Evolutionary conservation across 805 yeast species (phyloP).

Genomic region (Saccharomycopsis synnaedendra): DNA sequence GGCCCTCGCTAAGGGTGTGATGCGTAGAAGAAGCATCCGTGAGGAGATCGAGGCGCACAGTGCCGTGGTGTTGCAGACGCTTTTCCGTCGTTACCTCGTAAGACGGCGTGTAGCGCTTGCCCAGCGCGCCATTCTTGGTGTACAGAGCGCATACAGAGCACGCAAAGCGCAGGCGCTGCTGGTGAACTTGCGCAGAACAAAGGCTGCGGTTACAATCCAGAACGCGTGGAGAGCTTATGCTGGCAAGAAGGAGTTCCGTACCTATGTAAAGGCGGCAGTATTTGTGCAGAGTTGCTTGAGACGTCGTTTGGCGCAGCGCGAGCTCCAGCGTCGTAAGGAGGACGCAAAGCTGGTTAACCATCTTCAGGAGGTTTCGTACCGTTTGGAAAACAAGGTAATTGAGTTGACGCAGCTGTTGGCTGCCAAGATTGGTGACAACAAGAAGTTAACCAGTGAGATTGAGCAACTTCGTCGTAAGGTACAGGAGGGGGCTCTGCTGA

Average conservation of each 20-base stretch:
- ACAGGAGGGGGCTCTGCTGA: slow-evolving; percentile 41
- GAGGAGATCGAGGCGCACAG: slow-evolving; percentile 47
- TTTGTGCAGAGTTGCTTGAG: slow-evolving; percentile 70
- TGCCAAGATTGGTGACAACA: slow-evolving; percentile 71
- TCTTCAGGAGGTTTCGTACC: slow-evolving; percentile 82
- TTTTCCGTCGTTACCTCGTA: slow-evolving; percentile 41
- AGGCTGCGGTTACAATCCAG: slow-evolving; percentile 66
- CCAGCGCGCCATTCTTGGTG: slow-evolving; percentile 23
- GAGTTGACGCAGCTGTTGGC: slow-evolving; percentile 83
- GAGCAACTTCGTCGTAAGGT: slow-evolving; percentile 37
- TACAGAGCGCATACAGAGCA: slow-evolving; percentile 46
- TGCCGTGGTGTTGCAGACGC: slow-evolving; percentile 62
- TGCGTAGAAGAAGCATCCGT: slow-evolving; percentile 43
- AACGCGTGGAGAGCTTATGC: slow-evolving; percentile 55
- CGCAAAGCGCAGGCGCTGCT: slow-evolving; percentile 40
- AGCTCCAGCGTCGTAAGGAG: slow-evolving; percentile 52
- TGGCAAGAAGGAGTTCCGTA: slow-evolving; percentile 43
- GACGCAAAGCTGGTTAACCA: slow-evolving; percentile 91
- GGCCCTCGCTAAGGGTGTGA: slow-evolving; percentile 48
- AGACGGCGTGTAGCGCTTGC: slow-evolving; percentile 28
- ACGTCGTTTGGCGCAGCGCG: slow-evolving; percentile 58
- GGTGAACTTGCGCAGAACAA: slow-evolving; percentile 36
- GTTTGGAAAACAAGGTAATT: slow-evolving; percentile 94
- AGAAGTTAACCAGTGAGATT: slow-evolving; percentile 53
- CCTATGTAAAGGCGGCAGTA: slow-evolving; percentile 43